These are phyloP conservation scores for Malassezia caprae DNA, from an alignment of 1,284 basidiomycete species.

Conservation along the genomic window DNA sequence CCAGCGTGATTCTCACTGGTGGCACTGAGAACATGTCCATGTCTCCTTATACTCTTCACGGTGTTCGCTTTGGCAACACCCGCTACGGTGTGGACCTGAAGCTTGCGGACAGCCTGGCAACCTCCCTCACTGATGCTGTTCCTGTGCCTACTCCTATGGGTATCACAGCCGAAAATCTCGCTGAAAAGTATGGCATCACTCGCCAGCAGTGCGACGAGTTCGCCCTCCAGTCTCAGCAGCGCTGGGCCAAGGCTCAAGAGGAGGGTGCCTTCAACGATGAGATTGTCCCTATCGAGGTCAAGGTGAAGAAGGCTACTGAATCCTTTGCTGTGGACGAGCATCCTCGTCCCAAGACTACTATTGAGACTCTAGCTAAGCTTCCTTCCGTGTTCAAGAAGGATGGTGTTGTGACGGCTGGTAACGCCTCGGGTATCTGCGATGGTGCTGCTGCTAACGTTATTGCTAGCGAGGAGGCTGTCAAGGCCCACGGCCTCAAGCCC, in stretches of 20 bases:
- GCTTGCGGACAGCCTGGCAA: constrained; percentile 55
- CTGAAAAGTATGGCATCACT: constrained; percentile 69
- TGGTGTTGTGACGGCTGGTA: constrained; percentile 86
- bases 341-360: constrained; percentile 66
- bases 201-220: constrained; percentile 69
- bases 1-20: constrained; percentile 76
- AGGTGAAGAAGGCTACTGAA: constrained; percentile 42
- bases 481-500: constrained; percentile 73
- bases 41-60: constrained; percentile 56
- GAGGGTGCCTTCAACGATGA: constrained; percentile 50
- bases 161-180: constrained; percentile 76
- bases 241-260: constrained; percentile 50
- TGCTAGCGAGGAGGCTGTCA: constrained; percentile 79
- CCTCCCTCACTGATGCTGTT: constrained; percentile 53
- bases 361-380: constrained; percentile 78
- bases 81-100: constrained; percentile 54
- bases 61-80: constrained; percentile 46
- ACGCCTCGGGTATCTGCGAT: constrained; percentile 90
- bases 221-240: constrained; percentile 48
- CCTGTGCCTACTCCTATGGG: constrained; percentile 53
- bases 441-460: constrained; percentile 92
- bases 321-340: constrained; percentile 51
- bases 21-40: constrained; percentile 98
- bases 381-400: constrained; percentile 75
- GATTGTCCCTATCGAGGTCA: constrained; percentile 48